Percentiles rank a stretch among this genome's conserved stretches.
phyloP scores from a whole-genome alignment of 257 asterid genomes.

The Capsicum pubescens region DNA sequence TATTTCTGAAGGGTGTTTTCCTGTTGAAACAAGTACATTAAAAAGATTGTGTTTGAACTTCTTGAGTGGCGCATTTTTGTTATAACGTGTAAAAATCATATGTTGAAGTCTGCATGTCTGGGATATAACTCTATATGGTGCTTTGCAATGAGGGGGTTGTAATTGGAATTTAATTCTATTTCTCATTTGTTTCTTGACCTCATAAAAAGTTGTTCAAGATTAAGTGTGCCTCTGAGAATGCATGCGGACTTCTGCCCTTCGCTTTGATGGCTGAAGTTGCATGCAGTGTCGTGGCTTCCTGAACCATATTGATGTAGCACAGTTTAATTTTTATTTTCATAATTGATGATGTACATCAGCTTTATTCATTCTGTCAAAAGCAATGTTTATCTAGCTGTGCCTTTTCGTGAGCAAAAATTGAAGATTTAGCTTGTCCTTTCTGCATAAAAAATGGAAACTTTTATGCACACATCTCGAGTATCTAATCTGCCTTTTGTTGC shows the following conservation, averaged over 20 bases:
- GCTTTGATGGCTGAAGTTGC: constrained; percentile 12
- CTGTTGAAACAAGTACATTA: not conserved
- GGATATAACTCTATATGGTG: not conserved
- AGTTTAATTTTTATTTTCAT: not conserved
- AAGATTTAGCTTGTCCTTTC: not conserved
- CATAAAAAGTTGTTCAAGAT: not conserved
- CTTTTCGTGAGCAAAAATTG: not conserved
- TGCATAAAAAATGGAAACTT: not conserved
- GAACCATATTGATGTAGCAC: not conserved
- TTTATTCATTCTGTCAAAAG: not conserved
- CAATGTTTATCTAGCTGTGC: not conserved
- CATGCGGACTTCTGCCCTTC: not conserved
- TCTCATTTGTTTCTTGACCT: not conserved
- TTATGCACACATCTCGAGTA: constrained; percentile 2
- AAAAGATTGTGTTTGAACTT: not conserved
- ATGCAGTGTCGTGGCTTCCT: not conserved
- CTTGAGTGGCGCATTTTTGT: not conserved
- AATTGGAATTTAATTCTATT: not conserved
- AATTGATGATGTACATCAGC: not conserved
- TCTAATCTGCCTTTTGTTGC: constrained; percentile 29
- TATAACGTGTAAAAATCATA: not conserved
- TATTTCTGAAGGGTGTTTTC: not conserved
- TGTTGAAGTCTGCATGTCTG: not conserved
- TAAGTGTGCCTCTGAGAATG: not conserved
- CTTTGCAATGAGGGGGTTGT: constrained; percentile 22